These are phyloP conservation scores for Coprinellus aureogranulatus DNA, from an alignment of 768 basidiomycete species.

Conservation along the genomic window DNA sequence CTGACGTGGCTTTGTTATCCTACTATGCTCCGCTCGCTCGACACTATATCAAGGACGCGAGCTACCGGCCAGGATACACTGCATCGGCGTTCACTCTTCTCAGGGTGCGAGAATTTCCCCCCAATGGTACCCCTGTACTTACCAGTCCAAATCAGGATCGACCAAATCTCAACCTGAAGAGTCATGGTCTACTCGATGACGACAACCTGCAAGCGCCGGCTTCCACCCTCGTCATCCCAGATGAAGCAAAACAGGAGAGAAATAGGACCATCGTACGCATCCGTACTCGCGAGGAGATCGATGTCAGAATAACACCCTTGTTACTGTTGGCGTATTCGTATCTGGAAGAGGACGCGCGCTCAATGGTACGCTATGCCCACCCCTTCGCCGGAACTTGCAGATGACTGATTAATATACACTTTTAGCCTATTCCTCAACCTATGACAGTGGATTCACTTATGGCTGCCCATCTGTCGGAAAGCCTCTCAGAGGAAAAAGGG, in stretches of 20 bases:
- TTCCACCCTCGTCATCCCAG: conserved; percentile 7
- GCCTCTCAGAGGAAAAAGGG: conserved; percentile 17
- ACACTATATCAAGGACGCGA: conserved; percentile 39
- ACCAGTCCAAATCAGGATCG: too few species aligned
- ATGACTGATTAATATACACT: too few species aligned
- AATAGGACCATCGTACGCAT: conserved; percentile 41
- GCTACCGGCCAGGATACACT: neutral
- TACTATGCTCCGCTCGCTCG: conserved; percentile 50
- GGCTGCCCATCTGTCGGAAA: conserved; percentile 16
- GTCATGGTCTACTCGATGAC: neutral
- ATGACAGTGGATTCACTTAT: conserved; percentile 44
- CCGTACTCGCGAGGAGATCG: conserved; percentile 33
- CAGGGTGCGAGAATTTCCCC: neutral
- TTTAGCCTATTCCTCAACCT: too few species aligned
- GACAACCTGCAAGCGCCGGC: neutral
- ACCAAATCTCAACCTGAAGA: neutral
- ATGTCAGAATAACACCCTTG: conserved; percentile 56
- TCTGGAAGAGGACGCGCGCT: conserved; percentile 48
- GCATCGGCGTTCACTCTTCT: neutral
- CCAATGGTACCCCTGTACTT: too few species aligned
- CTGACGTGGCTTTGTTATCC: conserved; percentile 29
- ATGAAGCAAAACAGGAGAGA: conserved; percentile 20
- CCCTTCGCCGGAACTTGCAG: too few species aligned
- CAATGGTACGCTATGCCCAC: conserved; percentile 45
- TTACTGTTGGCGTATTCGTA: conserved; percentile 39